phyloP scores from a whole-genome alignment of 108 stramenopile genomes.

The Schizochytrium sp. region DNA sequence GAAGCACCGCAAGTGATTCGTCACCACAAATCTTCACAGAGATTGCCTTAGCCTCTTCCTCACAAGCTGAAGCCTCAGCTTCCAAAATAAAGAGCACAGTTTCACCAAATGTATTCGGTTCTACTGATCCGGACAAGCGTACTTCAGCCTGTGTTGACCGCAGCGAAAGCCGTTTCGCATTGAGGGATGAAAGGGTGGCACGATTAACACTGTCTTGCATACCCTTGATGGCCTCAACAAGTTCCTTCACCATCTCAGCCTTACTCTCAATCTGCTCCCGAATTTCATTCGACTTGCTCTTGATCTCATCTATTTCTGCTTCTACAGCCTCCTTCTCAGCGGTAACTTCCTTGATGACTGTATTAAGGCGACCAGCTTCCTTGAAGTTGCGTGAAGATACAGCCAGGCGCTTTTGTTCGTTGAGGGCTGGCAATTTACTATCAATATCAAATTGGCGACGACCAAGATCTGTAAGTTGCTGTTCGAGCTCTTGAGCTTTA shows the following conservation, averaged over 20 bases:
- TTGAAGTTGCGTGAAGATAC: constrained; percentile 60
- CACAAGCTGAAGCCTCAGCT: constrained; percentile 17
- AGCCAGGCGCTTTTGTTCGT: constrained; percentile 40
- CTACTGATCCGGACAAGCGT: constrained; percentile 7
- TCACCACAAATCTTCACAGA: constrained; percentile 51
- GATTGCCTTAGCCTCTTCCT: constrained; percentile 52
- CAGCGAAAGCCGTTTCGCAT: constrained; percentile 32
- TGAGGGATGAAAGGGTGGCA: neutral
- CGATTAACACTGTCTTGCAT: constrained; percentile 42
- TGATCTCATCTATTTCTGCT: neutral
- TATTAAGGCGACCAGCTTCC: constrained; percentile 56
- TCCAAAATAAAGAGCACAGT: constrained; percentile 36
- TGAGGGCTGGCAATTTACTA: constrained; percentile 10
- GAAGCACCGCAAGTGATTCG: constrained; percentile 32
- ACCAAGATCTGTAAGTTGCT: neutral
- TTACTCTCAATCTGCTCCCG: neutral
- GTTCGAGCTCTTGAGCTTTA: constrained; percentile 25
- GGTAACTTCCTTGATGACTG: neutral
- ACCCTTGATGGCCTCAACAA: neutral
- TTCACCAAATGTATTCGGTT: constrained; percentile 41
- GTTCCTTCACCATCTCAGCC: neutral
- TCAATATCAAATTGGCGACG: constrained; percentile 17
- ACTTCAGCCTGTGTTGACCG: constrained; percentile 2
- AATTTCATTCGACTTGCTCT: neutral
- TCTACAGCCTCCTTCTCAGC: neutral